Evolutionary conservation across 2,329 filamentous ascomycete genomes (phyloP).

Genomic region (Apiospora phragmitis): DNA sequence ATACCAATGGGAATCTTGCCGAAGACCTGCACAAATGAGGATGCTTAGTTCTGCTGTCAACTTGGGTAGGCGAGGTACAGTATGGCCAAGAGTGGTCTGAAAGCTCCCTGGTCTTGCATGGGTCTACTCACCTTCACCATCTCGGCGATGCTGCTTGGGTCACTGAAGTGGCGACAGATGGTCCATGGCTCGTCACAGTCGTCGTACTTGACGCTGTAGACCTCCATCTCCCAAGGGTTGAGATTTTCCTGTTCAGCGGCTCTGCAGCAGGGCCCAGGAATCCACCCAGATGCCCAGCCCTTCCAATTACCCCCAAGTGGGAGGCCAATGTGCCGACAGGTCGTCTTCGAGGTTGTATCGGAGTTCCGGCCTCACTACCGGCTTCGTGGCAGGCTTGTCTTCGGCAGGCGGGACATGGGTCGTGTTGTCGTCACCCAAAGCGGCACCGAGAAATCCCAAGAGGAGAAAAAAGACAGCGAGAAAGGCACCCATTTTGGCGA

Average conservation of each 20-base stretch:
- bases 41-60: neutral
- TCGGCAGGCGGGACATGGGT: neutral
- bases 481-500: neutral
- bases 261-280: neutral
- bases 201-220: neutral
- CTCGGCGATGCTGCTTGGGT: neutral
- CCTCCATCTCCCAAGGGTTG: neutral
- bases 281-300: neutral
- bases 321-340: neutral
- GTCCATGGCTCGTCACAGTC: neutral
- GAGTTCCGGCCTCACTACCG: neutral
- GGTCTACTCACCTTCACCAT: neutral
- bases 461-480: neutral
- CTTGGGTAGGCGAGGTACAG: neutral
- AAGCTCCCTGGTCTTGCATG: neutral
- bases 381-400: neutral
- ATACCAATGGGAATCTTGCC: neutral
- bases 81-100: too few species aligned
- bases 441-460: neutral
- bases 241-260: neutral
- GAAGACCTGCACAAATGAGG: neutral
- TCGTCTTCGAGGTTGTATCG: neutral
- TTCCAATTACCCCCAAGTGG: neutral
- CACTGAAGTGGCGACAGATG: neutral
- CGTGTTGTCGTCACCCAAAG: neutral